Base-by-base conservation (phyloP, 805 yeast genomes). In the Spathaspora hagerdaliae region DNA sequence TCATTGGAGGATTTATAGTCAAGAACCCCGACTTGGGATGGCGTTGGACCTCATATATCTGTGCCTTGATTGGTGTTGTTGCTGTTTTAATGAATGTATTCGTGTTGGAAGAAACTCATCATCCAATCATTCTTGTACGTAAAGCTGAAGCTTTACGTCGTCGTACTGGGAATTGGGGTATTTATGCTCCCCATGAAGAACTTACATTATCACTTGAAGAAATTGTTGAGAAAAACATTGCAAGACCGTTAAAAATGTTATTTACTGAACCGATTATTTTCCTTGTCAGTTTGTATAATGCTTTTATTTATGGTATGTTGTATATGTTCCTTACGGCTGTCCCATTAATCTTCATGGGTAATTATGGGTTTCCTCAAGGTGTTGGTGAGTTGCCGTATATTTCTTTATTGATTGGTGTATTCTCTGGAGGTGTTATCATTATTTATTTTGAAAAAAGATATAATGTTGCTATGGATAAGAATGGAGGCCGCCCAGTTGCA, bases 381-480 rank as follows among this genome's bases (percentile, higher is more conserved):
- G 81, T 79, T 27, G 81, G 81, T 8, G 85, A 84, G 65, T 73
- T 90, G 49, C 96, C 97, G 10, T 90, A 88, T 70, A 61, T 89
- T 46, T 84, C 87, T 15, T 70, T 91, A 64, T 74, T 85, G 42
- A 59, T 86, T 43, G 96, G 97, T 49, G 72, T 82, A 67, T 36
- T 77, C 6, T 38, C 80, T 27, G 88, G 91, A 44, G 82, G 84
- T 29, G 48, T 58, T 0, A 66, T 69, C 47, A 75, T 83, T 56
- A 65, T 83, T 38, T 69, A 64, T 56, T 71, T 64, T 47, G 96
- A 89, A 57, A 74, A 67, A 11, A 64, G 67, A 36, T 86, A 83
- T 55, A 58, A 69, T 31, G 63, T 59, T 36, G 68, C 69, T 29
- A 69, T 83, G 58, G 64, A 56, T 31, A 69, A 60, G n/a, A 81